A percentile compares a stretch with the other conserved stretches of the same genome.
Conservation (phyloP, 169 alveolate genomes). For the Amoebophrya sp. region DNA sequence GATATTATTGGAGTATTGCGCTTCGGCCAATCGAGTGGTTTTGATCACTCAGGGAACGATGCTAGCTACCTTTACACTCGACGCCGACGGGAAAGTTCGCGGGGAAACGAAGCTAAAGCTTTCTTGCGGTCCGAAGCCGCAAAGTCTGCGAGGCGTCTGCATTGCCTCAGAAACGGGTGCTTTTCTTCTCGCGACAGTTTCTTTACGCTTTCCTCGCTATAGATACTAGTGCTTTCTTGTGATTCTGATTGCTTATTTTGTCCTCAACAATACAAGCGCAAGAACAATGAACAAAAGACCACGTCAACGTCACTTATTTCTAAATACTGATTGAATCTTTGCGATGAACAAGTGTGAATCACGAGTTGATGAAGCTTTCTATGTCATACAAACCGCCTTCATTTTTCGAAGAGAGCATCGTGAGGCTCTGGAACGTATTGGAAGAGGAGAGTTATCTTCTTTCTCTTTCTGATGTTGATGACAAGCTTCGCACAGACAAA, state of each 20-base stretch:
- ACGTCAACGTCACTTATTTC: no score
- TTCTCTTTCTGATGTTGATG: slow-evolving; percentile 60
- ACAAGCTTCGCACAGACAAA: slow-evolving; percentile 39
- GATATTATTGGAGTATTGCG: slow-evolving; percentile 61
- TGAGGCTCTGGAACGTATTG: slow-evolving; percentile 68
- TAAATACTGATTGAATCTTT: no score
- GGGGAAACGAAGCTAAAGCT: slow-evolving; percentile 70
- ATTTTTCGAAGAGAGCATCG: slow-evolving; percentile 70
- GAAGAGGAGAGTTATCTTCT: slow-evolving; percentile 70
- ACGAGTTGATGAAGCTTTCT: no score
- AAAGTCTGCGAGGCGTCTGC: not conserved
- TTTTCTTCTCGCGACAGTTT: not conserved
- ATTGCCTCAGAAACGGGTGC: not conserved
- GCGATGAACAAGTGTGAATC: no score
- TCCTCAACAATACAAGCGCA: no score
- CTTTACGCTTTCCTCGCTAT: no score
- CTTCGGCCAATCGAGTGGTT: slow-evolving; percentile 66
- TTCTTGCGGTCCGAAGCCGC: slow-evolving; percentile 56
- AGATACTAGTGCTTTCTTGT: no score
- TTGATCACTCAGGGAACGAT: slow-evolving; percentile 65
- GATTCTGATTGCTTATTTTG: no score
- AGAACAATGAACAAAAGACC: no score
- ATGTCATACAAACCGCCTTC: no score
- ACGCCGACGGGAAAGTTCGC: slow-evolving; percentile 60
- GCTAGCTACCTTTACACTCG: slow-evolving; percentile 62